These are phyloP conservation scores for Trichoderma harzianum DNA, from an alignment of 2,329 filamentous ascomycete genomes.

Conservation along the genomic window DNA sequence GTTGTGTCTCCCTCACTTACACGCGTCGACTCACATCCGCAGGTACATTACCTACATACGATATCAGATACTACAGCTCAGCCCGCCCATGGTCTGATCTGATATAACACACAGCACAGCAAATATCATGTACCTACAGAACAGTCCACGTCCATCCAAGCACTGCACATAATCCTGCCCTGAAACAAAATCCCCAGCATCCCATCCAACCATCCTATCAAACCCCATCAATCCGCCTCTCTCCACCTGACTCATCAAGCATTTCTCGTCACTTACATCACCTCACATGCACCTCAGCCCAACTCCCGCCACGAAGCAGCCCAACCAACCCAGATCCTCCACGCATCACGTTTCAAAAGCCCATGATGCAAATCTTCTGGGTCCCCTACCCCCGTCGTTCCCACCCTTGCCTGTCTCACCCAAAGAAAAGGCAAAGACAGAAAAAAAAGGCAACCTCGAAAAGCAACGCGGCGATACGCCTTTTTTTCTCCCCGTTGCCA, in stretches of 20 bases:
- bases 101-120: neutral
- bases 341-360: neutral
- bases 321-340: slow-evolving; percentile 15
- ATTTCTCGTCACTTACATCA: slow-evolving; percentile 5
- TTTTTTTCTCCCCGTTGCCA: neutral
- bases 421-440: neutral
- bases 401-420: neutral
- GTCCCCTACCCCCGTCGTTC: neutral
- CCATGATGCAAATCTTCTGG: slow-evolving; percentile 8
- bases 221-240: neutral
- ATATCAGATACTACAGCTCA: too few species aligned
- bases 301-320: slow-evolving; percentile 10
- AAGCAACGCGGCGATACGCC: neutral
- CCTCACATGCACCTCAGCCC: neutral
- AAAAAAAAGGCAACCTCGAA: neutral
- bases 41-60: neutral
- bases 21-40: neutral
- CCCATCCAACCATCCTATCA: too few species aligned
- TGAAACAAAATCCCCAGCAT: neutral
- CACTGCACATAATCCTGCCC: neutral
- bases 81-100: too few species aligned
- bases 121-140: neutral
- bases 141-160: neutral
- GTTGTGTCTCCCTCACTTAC: neutral
- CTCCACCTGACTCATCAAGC: neutral